Percentiles rank a stretch among this genome's conserved stretches.
Conservation (phyloP, 257 asterid species). For the Marsdenia floribunda region DNA sequence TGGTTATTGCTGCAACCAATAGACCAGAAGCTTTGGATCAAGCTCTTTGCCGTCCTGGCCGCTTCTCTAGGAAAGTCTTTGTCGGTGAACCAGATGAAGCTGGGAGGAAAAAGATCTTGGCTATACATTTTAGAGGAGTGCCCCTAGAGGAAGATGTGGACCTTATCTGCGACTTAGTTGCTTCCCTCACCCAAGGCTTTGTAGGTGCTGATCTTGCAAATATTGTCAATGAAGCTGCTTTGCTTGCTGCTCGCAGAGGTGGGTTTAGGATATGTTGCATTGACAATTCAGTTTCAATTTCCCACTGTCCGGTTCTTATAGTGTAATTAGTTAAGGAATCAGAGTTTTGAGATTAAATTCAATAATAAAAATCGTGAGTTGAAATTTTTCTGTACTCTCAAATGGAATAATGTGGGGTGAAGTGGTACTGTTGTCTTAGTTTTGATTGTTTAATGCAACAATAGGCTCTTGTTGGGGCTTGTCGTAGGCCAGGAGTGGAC, state of each 20-base stretch:
- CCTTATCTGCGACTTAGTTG: slow-evolving; percentile 77
- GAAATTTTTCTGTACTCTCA: background rate
- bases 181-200: slow-evolving; percentile 84
- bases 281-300: background rate
- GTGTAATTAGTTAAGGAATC: background rate
- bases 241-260: slow-evolving; percentile 99
- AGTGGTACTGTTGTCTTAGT: background rate
- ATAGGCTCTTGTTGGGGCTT: background rate
- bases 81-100: slow-evolving; percentile 94
- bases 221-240: slow-evolving; percentile 84
- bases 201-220: slow-evolving; percentile 98
- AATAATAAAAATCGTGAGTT: background rate
- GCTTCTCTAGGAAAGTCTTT: slow-evolving; percentile 92
- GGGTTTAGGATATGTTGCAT: slow-evolving; percentile 14
- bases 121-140: slow-evolving; percentile 81
- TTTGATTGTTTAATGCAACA: background rate
- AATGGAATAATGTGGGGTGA: background rate
- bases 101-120: slow-evolving; percentile 85
- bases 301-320: background rate
- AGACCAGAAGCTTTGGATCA: slow-evolving; percentile 96
- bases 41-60: slow-evolving; percentile 95
- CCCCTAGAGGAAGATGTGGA: slow-evolving; percentile 79
- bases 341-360: background rate
- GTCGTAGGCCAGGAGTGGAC: background rate
- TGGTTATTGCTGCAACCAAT: slow-evolving; percentile 93